Evolutionary conservation across 2,329 filamentous ascomycete species (phyloP), one percentile per base, ranked within the genome.

Genomic region (Tolypocladium tropicale): DNA sequence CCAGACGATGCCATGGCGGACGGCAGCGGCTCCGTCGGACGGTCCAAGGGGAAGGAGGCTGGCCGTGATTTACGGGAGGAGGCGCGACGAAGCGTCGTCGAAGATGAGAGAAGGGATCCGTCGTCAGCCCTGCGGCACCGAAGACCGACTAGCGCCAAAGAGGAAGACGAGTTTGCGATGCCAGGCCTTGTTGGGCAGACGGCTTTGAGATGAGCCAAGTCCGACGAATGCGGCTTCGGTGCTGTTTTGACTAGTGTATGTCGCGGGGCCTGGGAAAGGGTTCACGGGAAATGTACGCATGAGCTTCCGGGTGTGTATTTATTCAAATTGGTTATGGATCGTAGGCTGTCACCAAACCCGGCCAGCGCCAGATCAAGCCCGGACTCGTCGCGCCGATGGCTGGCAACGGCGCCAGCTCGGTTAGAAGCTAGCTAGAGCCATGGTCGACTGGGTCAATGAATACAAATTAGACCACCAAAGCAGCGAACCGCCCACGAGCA

Each of bases 381-480:
- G 10, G 28, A 32, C 18, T 30, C 18, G 46, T 11, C 28, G 46
- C 10, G 4, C 18, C 18, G 6, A 32, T 18, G 21, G 28, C 28
- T 50, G 46, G 46, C 21, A n/a, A 33, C 7, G 18, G 48, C 16
- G 28, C 5, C 39, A 49, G 51, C 23, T 30, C 33, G n/a, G 14
- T 23, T 60, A 67, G 53, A 72, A 66, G 41, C 59, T 30, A 34
- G 63, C 62, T 32, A 73, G 52, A 36, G 68, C 65, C 63, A 67
- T 58, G 4, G 64, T 57, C 49, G 70, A 69, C 64, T 85, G 78
- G 1, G 92, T 95, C 70, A 94, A 74, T 1, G 78, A 73, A 76
- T 88, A 93, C 52, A 97, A 67, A 53, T 81, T 76, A 62, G 70
- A 78, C 70, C 84, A 90, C 76, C 94, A 99, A 3, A 78, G 76